These are phyloP conservation scores for Lathyrus oleraceus DNA, from an alignment of 306 rosid species.

Conservation along the genomic window DNA sequence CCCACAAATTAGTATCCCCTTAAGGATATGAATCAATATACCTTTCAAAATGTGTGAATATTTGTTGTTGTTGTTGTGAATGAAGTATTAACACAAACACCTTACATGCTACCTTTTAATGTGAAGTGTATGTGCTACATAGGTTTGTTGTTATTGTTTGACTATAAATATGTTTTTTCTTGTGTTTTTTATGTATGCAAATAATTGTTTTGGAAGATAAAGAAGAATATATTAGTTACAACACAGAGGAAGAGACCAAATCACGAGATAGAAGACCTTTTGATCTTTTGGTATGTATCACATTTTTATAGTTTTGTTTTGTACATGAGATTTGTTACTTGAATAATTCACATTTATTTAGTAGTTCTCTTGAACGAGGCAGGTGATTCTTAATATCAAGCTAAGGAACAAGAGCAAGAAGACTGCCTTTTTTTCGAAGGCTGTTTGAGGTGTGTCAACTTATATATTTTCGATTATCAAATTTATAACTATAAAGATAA, in stretches of 20 bases:
- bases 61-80: neutral
- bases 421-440: conserved; percentile 85
- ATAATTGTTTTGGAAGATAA: conserved; percentile 84
- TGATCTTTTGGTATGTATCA: conserved; percentile 75
- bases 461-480: neutral
- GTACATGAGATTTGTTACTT: conserved; percentile 27
- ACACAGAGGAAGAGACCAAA: conserved; percentile 49
- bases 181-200: conserved; percentile 39
- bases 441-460: conserved; percentile 65
- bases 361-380: conserved; percentile 46
- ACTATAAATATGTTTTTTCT: neutral
- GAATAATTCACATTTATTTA: conserved; percentile 31
- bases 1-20: conserved; percentile 84
- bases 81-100: neutral
- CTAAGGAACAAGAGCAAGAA: conserved; percentile 64
- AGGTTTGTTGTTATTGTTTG: neutral
- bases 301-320: neutral
- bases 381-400: conserved; percentile 77
- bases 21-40: conserved; percentile 45
- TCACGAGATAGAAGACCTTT: conserved; percentile 84
- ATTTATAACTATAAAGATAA: neutral
- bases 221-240: conserved; percentile 57
- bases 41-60: neutral
- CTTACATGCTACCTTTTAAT: neutral
- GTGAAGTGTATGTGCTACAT: neutral